phyloP scores from a whole-genome alignment of 2,329 filamentous ascomycete species.

The Paecilomyces formosus region DNA sequence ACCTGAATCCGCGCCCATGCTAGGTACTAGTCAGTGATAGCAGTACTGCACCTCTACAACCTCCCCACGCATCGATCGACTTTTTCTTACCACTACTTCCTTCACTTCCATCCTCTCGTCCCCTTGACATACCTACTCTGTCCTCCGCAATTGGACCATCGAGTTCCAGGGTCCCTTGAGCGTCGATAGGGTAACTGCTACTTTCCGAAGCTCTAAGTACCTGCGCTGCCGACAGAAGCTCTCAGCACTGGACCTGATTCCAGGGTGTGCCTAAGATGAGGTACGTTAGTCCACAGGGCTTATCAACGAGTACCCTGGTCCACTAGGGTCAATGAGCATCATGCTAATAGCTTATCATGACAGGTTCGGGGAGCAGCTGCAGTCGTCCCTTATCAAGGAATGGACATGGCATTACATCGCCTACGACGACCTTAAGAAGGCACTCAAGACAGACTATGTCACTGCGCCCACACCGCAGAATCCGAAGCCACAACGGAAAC shows the following conservation, averaged over 20 bases:
- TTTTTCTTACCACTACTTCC: neutral
- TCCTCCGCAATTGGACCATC: neutral
- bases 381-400: slow-evolving; percentile 90
- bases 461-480: slow-evolving; percentile 40
- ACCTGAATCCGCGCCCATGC: neutral
- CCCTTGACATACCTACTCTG: neutral
- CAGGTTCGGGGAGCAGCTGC: slow-evolving; percentile 92
- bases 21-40: neutral
- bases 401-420: slow-evolving; percentile 97
- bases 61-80: neutral
- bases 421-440: slow-evolving; percentile 86
- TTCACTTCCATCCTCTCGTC: neutral
- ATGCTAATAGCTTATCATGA: slow-evolving; percentile 1
- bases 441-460: slow-evolving; percentile 68
- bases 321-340: neutral
- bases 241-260: neutral
- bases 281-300: neutral
- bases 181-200: neutral
- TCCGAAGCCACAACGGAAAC: slow-evolving; percentile 45
- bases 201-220: neutral
- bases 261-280: neutral
- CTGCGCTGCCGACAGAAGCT: neutral
- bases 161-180: neutral
- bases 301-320: neutral
- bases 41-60: neutral